Conservation (phyloP, 148 eudicot genomes). For the Drosera capensis region DNA sequence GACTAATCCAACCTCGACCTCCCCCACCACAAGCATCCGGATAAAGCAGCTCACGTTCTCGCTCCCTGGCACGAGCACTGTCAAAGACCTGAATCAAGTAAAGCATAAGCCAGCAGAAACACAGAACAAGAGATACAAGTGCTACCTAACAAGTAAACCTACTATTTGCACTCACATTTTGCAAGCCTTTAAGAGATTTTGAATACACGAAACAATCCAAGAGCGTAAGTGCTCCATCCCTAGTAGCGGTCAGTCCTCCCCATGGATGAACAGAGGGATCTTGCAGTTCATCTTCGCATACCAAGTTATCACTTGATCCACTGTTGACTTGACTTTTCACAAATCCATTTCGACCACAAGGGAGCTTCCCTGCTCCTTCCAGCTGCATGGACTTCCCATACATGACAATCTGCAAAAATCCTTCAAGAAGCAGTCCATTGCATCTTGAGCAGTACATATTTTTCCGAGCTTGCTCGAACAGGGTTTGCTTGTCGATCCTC, state of each 20-base stretch:
- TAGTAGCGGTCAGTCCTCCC: constrained; percentile 84
- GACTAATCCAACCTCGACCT: constrained; percentile 96
- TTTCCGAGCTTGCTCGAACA: constrained; percentile 95
- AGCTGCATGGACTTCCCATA: constrained; percentile 83
- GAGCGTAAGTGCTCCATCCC: constrained; percentile 75
- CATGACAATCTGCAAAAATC: constrained; percentile 80
- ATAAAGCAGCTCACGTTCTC: constrained; percentile 86
- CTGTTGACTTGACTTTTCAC: constrained; percentile 26
- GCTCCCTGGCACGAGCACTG: constrained; percentile 84
- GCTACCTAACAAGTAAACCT: too few species aligned
- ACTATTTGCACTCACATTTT: constrained; percentile 36
- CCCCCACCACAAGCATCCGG: constrained; percentile 99
- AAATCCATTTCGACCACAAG: constrained; percentile 22
- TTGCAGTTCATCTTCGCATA: constrained; percentile 52
- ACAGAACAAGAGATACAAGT: too few species aligned
- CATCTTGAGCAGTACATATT: constrained; percentile 96
- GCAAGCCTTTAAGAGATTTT: constrained; percentile 73
- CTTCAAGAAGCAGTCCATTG: constrained; percentile 88
- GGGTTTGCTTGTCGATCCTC: constrained; percentile 71
- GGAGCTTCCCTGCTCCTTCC: constrained; percentile 36
- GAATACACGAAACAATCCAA: constrained; percentile 71
- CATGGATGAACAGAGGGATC: constrained; percentile 97
- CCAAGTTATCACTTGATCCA: constrained; percentile 15
- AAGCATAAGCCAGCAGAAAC: constrained; percentile 1
- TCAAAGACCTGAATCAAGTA: constrained; percentile 66